phyloP scores from a whole-genome alignment of 345 rosid species.

The Gossypium australe region DNA sequence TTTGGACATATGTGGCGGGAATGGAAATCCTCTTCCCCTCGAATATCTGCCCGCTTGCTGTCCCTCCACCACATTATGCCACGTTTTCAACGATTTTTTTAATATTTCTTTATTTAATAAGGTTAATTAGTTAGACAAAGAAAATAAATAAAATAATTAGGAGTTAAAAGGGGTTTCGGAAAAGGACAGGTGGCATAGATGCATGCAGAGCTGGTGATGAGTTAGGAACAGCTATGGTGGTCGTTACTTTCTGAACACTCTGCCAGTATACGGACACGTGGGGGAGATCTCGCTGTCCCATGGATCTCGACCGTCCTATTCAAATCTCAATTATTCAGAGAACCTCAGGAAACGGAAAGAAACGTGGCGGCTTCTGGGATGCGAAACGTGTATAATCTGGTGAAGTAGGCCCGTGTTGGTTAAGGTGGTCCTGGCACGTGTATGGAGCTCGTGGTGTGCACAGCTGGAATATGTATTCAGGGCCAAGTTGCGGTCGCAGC shows the following conservation, averaged over 20 bases:
- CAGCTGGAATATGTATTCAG: not conserved
- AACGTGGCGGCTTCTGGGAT: not conserved
- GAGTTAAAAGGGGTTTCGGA: not conserved
- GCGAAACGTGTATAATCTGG: not conserved
- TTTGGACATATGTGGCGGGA: slow-evolving; percentile 3
- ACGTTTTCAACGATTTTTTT: not conserved
- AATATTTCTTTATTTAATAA: no score
- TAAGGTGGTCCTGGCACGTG: not conserved
- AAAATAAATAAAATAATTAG: not conserved
- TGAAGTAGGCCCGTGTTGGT: not conserved
- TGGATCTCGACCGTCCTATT: slow-evolving; percentile 16
- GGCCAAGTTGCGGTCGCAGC: not conserved
- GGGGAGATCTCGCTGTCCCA: slow-evolving; percentile 23
- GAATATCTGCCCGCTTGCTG: not conserved
- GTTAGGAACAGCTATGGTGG: not conserved
- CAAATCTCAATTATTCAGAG: not conserved
- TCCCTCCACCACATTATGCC: not conserved
- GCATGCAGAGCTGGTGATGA: slow-evolving; percentile 7
- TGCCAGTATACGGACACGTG: slow-evolving; percentile 21
- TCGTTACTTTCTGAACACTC: not conserved
- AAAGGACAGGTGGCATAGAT: slow-evolving; percentile 18
- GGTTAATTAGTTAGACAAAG: no score
- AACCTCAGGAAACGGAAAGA: not conserved
- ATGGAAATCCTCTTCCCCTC: not conserved
- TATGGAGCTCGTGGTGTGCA: not conserved